Base-by-base conservation (phyloP, 1,139 yeast species). In the Suhomyces kunorum region DNA sequence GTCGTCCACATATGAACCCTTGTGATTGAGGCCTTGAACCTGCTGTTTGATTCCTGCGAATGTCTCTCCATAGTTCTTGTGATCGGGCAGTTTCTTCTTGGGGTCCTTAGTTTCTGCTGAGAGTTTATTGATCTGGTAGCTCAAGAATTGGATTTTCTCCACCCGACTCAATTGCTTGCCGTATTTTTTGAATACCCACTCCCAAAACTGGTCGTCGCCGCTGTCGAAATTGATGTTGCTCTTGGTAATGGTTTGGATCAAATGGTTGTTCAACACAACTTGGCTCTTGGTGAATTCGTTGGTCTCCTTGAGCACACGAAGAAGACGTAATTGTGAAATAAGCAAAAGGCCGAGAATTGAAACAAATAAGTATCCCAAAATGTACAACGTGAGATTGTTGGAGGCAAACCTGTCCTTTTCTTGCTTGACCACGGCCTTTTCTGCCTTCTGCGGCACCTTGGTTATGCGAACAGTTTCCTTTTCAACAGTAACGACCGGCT, bases 231-330 rank as follows among this genome's bases (percentile, higher is more conserved):
- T 28, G 22, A 22, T 23, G 18, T n/a, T 22, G 12, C 14, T 34
- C 24, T 33, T 28, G 5, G 45, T 18, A n/a, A 45, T 18, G 1
- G 39, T 27, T 11, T 33, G 42, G 7, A 58, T 38, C 25, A 63
- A 46, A 22, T 58, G 56, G n/a, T 55, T 45, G 38, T 54, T 62
- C 4, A 61, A 36, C 14, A 54, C 37, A 20, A 65, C 42, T 45
- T 66, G 71, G 25, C 54, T 52, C 35, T 51, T 54, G n/a, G 57
- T 46, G 19, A 66, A 46, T 18, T 44, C 48, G 36, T 62, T 63
- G 14, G 65, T 60, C 36, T 64, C 66, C 19, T 43, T 46, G 7
- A 62, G 44, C 1, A 43, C 39, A 9, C 45, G 38, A 31, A 54
- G 52, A 27, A 62, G 49, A 27, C 56, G 42, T 32, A 63, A 43